Base-by-base conservation (phyloP, 768 basidiomycete species). In the Phanerochaete carnosa region DNA sequence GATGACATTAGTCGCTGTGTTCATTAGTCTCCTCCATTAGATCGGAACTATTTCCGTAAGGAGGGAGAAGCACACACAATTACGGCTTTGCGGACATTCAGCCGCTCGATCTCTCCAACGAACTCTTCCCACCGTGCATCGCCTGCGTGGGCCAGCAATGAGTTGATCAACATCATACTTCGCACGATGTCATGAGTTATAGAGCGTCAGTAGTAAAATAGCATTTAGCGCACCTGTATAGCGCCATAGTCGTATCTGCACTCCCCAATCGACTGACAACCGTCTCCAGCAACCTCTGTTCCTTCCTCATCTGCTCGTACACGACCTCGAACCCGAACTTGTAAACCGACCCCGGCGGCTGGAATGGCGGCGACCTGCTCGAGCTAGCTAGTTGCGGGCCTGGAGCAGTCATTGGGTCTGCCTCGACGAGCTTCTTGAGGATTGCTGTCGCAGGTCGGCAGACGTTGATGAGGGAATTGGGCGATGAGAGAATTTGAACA, bases 371-470 rank as follows among this genome's bases (percentile, higher is more conserved):
- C 45, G 71, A 72, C 64, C 77, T 79, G 67, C 89, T 90, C 23
- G 88, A 85, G 67, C 87, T 83, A 13, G 86, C 80, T 43, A 79
- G 62, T 50, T 82, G 70, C 1, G 83, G 78, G 19, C 85, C 86
- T 1, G 89, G 84, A 19, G 85, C 83, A 61, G 77, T 86, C 65
- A 80, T 75, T 19, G 92, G 89, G 67, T 92, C 90, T 9, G 92
- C 92, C 71, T 94, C 92, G 15, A 94, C 93, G 23, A 96, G 83
- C 64, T 89, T 89, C 75, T 93, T 92, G 63, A 95, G 80, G 58
- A 96, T 95, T 33, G 90, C 87, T 45, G 92, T 94, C 1, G 94
- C 94, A 33, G 94, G 95, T 5, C 94, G 88, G 67, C 91, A 92
- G 60, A 95, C 92, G 62, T 97, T 97, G 77, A 95, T 87, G 19